phyloP scores from a whole-genome alignment of 2,329 filamentous ascomycete genomes.

The Phialocephala subalpina region DNA sequence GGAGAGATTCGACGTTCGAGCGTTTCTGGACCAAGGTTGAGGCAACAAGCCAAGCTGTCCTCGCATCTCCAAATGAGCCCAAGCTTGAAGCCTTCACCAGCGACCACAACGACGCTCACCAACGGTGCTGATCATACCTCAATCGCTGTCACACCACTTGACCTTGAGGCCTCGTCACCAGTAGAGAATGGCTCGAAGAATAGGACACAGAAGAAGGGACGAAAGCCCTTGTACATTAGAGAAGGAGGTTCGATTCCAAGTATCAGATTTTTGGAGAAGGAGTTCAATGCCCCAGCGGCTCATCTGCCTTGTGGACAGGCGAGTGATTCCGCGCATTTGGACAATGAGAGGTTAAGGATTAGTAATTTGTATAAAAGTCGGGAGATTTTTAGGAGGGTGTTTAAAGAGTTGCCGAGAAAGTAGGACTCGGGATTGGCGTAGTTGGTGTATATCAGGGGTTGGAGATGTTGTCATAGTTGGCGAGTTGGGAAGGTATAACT shows the following conservation, averaged over 20 bases:
- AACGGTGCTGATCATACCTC: constrained; percentile 50
- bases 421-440: constrained; percentile 19
- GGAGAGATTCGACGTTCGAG: constrained; percentile 44
- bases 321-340: constrained; percentile 91
- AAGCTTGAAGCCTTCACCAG: constrained; percentile 51
- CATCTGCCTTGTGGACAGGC: constrained; percentile 95
- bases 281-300: constrained; percentile 88
- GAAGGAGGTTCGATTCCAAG: constrained; percentile 96
- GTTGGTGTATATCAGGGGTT: not conserved
- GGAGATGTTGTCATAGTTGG: not conserved
- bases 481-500: not conserved
- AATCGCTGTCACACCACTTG: constrained; percentile 36
- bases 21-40: constrained; percentile 48
- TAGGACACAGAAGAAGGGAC: constrained; percentile 35
- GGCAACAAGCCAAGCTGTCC: constrained; percentile 31
- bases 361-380: constrained; percentile 90
- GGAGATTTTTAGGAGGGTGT: constrained; percentile 90
- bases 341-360: constrained; percentile 91
- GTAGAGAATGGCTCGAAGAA: constrained; percentile 6
- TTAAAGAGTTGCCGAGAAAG: constrained; percentile 53
- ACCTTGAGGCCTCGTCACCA: constrained; percentile 29
- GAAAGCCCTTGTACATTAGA: constrained; percentile 87
- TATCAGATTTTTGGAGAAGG: constrained; percentile 93
- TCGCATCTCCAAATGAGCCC: constrained; percentile 34
- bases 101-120: constrained; percentile 60